Evolutionary conservation across 306 rosid species (phyloP), one percentile per base, ranked within the genome.

Genomic region (Dicorynia guianensis): DNA sequence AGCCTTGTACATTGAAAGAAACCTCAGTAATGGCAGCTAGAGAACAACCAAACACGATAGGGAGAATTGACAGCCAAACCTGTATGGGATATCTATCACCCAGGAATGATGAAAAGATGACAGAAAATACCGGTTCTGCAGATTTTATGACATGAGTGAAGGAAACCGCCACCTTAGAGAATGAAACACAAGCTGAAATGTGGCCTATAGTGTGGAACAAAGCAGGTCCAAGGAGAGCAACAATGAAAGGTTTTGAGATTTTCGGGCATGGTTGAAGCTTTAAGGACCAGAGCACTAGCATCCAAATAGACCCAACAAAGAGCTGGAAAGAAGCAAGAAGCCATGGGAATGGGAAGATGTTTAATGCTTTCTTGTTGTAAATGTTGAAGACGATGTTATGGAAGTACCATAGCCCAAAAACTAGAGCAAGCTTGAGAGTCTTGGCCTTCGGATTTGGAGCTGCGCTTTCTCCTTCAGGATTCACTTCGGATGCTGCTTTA

Each of bases 121-220:
- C 97, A 5, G 99, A 85, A 81, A 95, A 95, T 47, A 86, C 97
- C 2, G 98, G 99, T 76, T 92, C 97, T 0, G 97, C 92, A 14
- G 97, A 95, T 80, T 95, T 95, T 65, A 95, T 95, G 71, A 95
- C 98, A 69, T 95, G 97, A 17, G 98, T 95, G 90, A 95, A 95
- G 7, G 98, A 95, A 56, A 95, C 98, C 25, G 96, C 97, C 13
- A 92, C 97, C 81, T 95, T 95, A 15, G 99, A 92, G 86, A 95
- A 89, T 15, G 99, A 92, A 62, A 95, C 96, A 58, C 97, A 89
- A 4, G 97, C 99, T 34, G 97, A 95, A 56, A 92, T 95, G 85
- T 95, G 98, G 62, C 98, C 98, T 76, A 95, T 78, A 0, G 98
- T 90, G 85, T 95, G 99, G 82, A 95, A 95, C 76, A 95, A 82